Base-by-base conservation (phyloP, 1,284 basidiomycete genomes). In the Cryptococcus jaspeensis region DNA sequence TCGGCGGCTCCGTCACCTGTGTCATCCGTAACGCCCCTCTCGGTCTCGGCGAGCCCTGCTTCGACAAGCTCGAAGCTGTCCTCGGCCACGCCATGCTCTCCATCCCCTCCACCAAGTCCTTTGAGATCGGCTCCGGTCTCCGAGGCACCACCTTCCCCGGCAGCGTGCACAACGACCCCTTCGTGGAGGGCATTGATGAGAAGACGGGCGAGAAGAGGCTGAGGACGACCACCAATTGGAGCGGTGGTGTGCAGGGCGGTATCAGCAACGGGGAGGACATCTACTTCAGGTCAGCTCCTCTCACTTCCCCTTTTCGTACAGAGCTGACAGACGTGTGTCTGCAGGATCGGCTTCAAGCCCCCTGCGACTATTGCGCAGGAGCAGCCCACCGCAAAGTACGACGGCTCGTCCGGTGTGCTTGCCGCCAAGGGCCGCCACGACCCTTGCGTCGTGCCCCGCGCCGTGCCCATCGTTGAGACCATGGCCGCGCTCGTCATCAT, bases 41-140 rank as follows among this genome's bases (percentile, higher is more conserved):
- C 18, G 96, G 96, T 2, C 84, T 99, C 38, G 96, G 96, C 55
- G 96, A 99, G 78, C 96, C 96, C 45, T 90, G 92, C 56, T 99
- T 99, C 76, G 94, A 99, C 84, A 99, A 99, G 81, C 87, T 99
- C 73, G 96, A 98, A 78, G 96, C 96, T 36, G 86, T 87, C 66
- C 86, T 99, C 58, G 96, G 85, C 3, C 96, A 99, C 75, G 96
- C 96, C 16, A 99, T 99, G 94, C 84, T 99, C 56, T 94, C 90
- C 59, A 98, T 99, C 71, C 96, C 96, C 36, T 95, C 96, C 7
- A 99, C 96, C 56, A 99, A 99, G 76, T 93, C 86, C 4, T 99
- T 99, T 76, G 96, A 99, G 80, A 88, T 99, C 65, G 96, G 96
- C 48, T 95, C 92, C 25, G 96, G 96, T 35, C 97, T 99, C 85